A percentile compares a stretch with the other conserved stretches of the same genome.
These are phyloP conservation scores for Aspergillus felis DNA, from an alignment of 2,329 filamentous ascomycete genomes.

Conservation along the genomic window DNA sequence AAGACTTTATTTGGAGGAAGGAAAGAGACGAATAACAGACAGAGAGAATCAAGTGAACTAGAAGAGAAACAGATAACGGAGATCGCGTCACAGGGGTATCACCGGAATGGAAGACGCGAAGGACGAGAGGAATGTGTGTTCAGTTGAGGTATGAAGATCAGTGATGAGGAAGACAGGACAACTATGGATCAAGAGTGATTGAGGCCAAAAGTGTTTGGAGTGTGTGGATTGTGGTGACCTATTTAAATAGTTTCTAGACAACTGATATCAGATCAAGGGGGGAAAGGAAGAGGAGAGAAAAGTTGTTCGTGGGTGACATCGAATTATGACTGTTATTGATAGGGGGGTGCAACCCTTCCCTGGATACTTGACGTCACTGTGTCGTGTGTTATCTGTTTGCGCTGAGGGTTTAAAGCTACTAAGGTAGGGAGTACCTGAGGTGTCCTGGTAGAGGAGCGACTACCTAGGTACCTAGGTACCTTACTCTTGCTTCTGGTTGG, in stretches of 20 bases:
- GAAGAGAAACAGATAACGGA: neutral
- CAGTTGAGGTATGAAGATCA: neutral
- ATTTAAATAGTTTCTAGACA: neutral
- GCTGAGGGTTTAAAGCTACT: neutral
- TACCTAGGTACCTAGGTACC: neutral
- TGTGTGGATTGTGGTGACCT: neutral
- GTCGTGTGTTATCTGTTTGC: conserved; percentile 2
- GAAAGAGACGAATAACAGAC: neutral
- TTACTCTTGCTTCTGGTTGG: neutral
- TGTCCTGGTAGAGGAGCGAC: too few species aligned
- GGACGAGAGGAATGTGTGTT: conserved; percentile 2
- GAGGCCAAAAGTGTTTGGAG: neutral
- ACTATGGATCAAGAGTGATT: neutral
- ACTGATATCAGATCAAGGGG: neutral
- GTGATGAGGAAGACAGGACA: neutral
- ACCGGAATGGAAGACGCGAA: conserved; percentile 14
- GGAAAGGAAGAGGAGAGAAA: neutral
- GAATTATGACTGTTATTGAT: neutral
- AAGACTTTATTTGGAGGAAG: neutral
- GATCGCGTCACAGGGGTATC: conserved; percentile 19
- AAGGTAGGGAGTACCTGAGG: neutral
- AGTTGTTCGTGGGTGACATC: neutral
- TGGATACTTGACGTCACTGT: conserved; percentile 11
- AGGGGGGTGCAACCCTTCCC: neutral
- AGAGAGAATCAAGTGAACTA: neutral